phyloP scores from a whole-genome alignment of 2,329 filamentous ascomycete species.

The Chaetothyriales sp. region DNA sequence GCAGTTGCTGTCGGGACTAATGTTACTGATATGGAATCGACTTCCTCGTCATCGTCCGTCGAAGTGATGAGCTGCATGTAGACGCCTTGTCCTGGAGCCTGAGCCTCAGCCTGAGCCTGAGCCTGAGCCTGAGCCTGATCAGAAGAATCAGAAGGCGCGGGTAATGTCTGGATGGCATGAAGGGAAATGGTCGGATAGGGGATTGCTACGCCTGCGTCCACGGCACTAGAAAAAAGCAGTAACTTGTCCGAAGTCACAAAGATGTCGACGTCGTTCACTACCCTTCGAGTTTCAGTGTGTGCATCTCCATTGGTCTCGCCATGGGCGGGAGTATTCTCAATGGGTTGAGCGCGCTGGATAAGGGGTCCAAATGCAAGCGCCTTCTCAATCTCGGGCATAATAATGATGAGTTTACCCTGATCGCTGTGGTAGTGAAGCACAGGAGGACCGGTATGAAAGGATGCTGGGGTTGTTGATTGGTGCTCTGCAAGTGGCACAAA shows the following conservation, averaged over 20 bases:
- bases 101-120: constrained; percentile 14
- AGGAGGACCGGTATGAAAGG: constrained; percentile 34
- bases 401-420: constrained; percentile 31
- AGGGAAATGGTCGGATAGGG: constrained; percentile 36
- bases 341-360: constrained; percentile 7
- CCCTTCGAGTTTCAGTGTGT: constrained; percentile 14
- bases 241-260: constrained; percentile 39
- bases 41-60: constrained; percentile 25
- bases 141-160: constrained; percentile 18
- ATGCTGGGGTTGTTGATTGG: constrained; percentile 34
- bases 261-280: constrained; percentile 28
- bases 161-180: constrained; percentile 35
- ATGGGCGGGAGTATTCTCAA: constrained; percentile 11
- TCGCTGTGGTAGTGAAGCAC: constrained; percentile 35
- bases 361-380: constrained; percentile 22
- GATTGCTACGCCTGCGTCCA: constrained; percentile 29
- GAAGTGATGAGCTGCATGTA: constrained; percentile 35
- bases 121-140: constrained; percentile 14
- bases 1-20: constrained; percentile 26
- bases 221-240: constrained; percentile 27
- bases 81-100: constrained; percentile 27
- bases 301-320: constrained; percentile 4
- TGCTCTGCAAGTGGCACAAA: constrained; percentile 33
- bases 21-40: constrained; percentile 31
- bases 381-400: constrained; percentile 27